Percentiles rank a stretch among this genome's conserved stretches.
Evolutionary conservation across 2,329 filamentous ascomycete genomes (phyloP).

Genomic region (Teratosphaeria pseudoeucalypti): DNA sequence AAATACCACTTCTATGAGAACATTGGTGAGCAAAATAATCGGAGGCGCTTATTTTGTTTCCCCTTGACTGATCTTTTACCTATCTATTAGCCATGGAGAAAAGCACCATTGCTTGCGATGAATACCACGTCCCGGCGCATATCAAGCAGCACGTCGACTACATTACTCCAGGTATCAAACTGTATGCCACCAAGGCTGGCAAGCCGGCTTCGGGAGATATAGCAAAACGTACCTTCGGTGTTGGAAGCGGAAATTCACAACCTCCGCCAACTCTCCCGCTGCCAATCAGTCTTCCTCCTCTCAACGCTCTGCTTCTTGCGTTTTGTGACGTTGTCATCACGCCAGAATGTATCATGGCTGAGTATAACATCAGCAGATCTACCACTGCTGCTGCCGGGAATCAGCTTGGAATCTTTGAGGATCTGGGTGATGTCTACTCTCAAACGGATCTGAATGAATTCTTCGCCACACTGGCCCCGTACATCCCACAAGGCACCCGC

Average conservation of each 20-base stretch:
- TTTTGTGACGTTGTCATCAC: conserved; percentile 21
- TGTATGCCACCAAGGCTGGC: conserved; percentile 21
- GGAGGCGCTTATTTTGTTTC: too few species aligned
- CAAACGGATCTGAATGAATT: conserved; percentile 36
- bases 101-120: conserved; percentile 29
- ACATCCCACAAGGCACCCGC: conserved; percentile 30
- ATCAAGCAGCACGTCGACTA: conserved; percentile 45
- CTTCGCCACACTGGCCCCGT: conserved; percentile 27
- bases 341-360: conserved; percentile 31
- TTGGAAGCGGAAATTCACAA: background rate
- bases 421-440: conserved; percentile 32
- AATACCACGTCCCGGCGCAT: conserved; percentile 41
- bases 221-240: conserved; percentile 8
- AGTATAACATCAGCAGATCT: conserved; percentile 35
- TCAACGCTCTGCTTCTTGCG: background rate
- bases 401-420: conserved; percentile 36
- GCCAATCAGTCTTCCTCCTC: background rate
- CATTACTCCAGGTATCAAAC: conserved; percentile 45
- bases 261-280: conserved; percentile 1
- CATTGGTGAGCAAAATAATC: too few species aligned
- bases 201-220: conserved; percentile 4
- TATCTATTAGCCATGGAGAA: conserved; percentile 30
- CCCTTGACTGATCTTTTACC: too few species aligned
- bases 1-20: conserved; percentile 44
- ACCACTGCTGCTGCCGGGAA: conserved; percentile 30